Evolutionary conservation across 2,329 filamentous ascomycete genomes (phyloP).

Genomic region (Botrytis fragariae): DNA sequence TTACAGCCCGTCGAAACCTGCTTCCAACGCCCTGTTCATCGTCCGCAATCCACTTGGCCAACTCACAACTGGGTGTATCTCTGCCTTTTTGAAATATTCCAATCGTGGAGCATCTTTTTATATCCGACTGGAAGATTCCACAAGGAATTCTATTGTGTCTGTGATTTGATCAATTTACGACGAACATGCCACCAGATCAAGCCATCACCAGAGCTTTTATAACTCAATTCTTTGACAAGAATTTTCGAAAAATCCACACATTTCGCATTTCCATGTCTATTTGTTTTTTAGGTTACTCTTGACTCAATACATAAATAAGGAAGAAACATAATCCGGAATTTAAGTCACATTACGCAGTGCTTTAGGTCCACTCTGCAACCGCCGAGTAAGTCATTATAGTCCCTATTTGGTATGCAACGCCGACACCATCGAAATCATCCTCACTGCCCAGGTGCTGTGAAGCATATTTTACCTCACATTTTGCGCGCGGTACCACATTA

Average conservation of each 20-base stretch:
- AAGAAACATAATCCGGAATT: neutral
- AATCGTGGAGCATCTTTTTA: neutral
- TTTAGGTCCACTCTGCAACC: constrained; percentile 19
- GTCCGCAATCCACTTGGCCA: constrained; percentile 6
- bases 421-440: constrained; percentile 14
- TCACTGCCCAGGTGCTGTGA: constrained; percentile 26
- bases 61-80: constrained; percentile 4
- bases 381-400: constrained; percentile 21
- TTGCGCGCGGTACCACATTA: constrained; percentile 17
- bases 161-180: constrained; percentile 16
- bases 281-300: neutral
- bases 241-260: neutral
- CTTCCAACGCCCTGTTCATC: constrained; percentile 18
- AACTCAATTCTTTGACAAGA: neutral
- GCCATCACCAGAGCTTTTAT: constrained; percentile 20
- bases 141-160: neutral
- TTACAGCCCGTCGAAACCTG: constrained; percentile 30
- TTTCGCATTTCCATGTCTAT: neutral
- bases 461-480: constrained; percentile 1
- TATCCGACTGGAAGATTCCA: neutral
- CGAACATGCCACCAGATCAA: constrained; percentile 24
- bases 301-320: neutral
- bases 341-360: constrained; percentile 7
- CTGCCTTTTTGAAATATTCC: neutral
- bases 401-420: constrained; percentile 14